A percentile compares a stretch with the other conserved stretches of the same genome.
Evolutionary conservation across 345 rosid species (phyloP).

Genomic region (Hypericum androsaemum): DNA sequence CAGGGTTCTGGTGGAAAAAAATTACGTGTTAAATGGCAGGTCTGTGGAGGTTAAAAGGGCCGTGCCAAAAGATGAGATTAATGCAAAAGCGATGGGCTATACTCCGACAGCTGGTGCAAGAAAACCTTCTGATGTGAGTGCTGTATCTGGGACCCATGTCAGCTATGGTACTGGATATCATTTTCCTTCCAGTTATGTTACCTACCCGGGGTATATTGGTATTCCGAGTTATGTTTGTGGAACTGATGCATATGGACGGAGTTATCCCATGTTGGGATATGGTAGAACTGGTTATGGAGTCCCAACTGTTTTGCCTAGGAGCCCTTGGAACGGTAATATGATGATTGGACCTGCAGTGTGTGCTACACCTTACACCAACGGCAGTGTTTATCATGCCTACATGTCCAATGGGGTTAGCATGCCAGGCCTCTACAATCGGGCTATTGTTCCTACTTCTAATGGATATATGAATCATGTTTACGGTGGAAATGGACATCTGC

Average conservation of each 20-base stretch:
- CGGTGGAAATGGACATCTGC: slow-evolving; percentile 15
- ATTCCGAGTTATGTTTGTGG: slow-evolving; percentile 30
- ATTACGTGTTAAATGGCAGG: slow-evolving; percentile 58
- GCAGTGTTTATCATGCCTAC: slow-evolving; percentile 27
- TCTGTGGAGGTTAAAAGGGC: slow-evolving; percentile 76
- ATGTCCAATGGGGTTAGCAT: slow-evolving; percentile 22
- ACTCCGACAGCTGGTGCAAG: slow-evolving; percentile 9
- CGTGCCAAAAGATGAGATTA: slow-evolving; percentile 42
- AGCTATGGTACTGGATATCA: slow-evolving; percentile 29
- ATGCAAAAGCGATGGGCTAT: slow-evolving; percentile 15
- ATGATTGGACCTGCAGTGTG: slow-evolving; percentile 27
- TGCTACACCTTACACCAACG: slow-evolving; percentile 22
- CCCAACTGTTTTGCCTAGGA: slow-evolving; percentile 22
- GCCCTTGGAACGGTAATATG: slow-evolving; percentile 28
- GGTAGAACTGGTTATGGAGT: slow-evolving; percentile 22
- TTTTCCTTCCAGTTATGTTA: slow-evolving; percentile 15
- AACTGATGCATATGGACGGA: slow-evolving; percentile 21
- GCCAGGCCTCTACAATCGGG: slow-evolving; percentile 16
- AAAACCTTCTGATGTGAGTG: slow-evolving; percentile 9
- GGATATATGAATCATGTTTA: slow-evolving; percentile 14
- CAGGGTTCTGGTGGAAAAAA: slow-evolving; percentile 43
- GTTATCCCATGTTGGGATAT: slow-evolving; percentile 29
- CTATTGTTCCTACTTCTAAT: slow-evolving; percentile 17
- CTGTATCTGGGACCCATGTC: slow-evolving; percentile 20
- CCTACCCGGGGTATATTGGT: slow-evolving; percentile 21